Evolutionary conservation across 176 grass and related monocot genomes (phyloP).

Genomic region (Hsuehochloa calcarea): DNA sequence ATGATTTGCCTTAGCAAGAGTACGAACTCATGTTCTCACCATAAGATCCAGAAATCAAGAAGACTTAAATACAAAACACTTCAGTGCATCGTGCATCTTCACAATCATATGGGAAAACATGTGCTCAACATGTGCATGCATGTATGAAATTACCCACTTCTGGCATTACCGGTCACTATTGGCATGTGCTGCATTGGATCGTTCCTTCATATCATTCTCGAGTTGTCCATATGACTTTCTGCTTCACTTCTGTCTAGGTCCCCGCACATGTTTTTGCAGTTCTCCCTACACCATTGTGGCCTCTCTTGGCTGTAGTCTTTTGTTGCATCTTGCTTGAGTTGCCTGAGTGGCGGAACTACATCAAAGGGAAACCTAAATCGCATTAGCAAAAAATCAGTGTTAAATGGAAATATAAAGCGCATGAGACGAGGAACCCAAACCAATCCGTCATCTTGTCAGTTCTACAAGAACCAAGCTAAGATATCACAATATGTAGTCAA

Average conservation of each 20-base stretch:
- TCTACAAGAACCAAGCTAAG: background rate
- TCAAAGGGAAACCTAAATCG: background rate
- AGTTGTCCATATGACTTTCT: background rate
- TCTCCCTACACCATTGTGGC: background rate
- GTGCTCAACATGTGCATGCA: background rate
- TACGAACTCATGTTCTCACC: background rate
- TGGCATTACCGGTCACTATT: background rate
- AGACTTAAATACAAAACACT: constrained; percentile 1
- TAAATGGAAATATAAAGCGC: background rate
- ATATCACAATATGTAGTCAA: background rate
- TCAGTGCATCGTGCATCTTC: background rate
- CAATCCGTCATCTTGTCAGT: background rate
- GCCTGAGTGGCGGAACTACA: background rate
- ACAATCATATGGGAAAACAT: background rate
- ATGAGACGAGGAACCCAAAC: background rate
- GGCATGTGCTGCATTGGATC: background rate
- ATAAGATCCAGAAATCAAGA: constrained; percentile 7
- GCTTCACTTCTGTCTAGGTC: background rate
- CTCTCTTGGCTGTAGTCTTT: background rate
- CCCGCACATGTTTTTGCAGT: background rate
- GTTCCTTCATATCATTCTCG: background rate
- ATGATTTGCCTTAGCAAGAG: background rate
- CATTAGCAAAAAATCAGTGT: background rate
- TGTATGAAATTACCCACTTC: background rate
- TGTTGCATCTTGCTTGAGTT: background rate